phyloP scores from a whole-genome alignment of 208 protist species.

The Eutreptiella sp. region DNA sequence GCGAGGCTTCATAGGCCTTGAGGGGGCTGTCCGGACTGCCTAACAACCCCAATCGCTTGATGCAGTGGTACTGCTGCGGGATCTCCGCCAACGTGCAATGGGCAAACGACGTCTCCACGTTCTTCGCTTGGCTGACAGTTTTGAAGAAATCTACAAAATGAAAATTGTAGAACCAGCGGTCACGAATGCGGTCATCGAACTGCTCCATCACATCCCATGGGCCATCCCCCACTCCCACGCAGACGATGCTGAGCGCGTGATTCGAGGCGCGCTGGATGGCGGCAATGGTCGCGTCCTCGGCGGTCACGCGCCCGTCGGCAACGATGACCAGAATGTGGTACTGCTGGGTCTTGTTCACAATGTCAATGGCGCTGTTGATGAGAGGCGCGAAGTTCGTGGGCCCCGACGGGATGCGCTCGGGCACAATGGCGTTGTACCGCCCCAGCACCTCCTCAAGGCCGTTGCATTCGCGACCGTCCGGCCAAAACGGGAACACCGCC shows the following conservation, averaged over 20 bases:
- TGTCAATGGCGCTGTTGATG: slow-evolving; percentile 46
- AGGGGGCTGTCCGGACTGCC: no score
- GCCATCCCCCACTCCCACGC: slow-evolving; percentile 50
- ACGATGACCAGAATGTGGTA: slow-evolving; percentile 61
- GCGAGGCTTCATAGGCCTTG: no score
- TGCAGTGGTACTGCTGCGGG: slow-evolving; percentile 40
- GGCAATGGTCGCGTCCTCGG: slow-evolving; percentile 23
- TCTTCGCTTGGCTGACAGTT: slow-evolving; percentile 23
- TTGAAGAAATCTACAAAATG: slow-evolving; percentile 46
- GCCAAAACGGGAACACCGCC: slow-evolving; percentile 45
- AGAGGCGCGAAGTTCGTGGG: slow-evolving; percentile 54
- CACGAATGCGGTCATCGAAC: slow-evolving; percentile 47
- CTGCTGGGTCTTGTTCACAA: slow-evolving; percentile 18
- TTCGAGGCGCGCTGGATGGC: slow-evolving; percentile 48
- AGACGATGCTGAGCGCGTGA: slow-evolving; percentile 51
- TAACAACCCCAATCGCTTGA: slow-evolving; percentile 12
- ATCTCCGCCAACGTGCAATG: slow-evolving; percentile 45
- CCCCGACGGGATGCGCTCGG: slow-evolving; percentile 39
- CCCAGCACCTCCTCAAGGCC: slow-evolving; percentile 37
- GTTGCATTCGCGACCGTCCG: slow-evolving; percentile 18
- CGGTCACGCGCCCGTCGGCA: slow-evolving; percentile 43
- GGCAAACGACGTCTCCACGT: slow-evolving; percentile 34
- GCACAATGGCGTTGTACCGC: slow-evolving; percentile 41
- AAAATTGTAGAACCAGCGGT: slow-evolving; percentile 48
- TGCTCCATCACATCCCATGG: slow-evolving; percentile 43